These are phyloP conservation scores for Xylaria sp. DNA, from an alignment of 2,329 filamentous ascomycete genomes.

Conservation along the genomic window DNA sequence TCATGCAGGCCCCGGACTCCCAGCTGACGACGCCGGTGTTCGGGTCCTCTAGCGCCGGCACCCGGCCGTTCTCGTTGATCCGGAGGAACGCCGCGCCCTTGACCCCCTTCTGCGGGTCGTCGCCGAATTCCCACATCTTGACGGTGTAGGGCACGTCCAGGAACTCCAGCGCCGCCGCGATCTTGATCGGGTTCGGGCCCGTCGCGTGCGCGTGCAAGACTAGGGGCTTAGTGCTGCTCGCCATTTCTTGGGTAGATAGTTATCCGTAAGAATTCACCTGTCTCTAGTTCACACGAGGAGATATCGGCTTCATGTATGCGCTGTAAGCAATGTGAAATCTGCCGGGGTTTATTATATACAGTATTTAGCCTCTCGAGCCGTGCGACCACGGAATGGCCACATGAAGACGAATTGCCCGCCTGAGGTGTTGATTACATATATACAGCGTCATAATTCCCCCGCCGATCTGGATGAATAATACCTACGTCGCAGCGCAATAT, in stretches of 20 bases:
- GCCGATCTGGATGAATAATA: too few species aligned
- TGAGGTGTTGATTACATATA: background rate
- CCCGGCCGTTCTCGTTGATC: constrained; percentile 49
- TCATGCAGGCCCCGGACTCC: constrained; percentile 44
- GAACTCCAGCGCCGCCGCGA: constrained; percentile 45
- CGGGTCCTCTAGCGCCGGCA: constrained; percentile 42
- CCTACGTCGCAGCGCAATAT: too few species aligned
- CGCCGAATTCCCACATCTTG: constrained; percentile 46
- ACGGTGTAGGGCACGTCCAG: constrained; percentile 45
- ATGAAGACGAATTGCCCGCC: background rate
- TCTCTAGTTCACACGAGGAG: too few species aligned
- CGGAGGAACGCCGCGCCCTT: constrained; percentile 42
- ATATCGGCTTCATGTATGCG: background rate
- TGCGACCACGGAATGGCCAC: constrained; percentile 33
- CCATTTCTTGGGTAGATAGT: background rate
- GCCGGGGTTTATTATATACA: background rate
- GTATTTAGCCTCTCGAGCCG: too few species aligned
- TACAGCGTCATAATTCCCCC: too few species aligned
- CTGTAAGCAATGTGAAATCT: background rate
- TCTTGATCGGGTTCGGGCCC: constrained; percentile 48
- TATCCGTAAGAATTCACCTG: background rate
- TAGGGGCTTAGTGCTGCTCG: constrained; percentile 38
- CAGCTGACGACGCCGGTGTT: constrained; percentile 42
- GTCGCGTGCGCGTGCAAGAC: constrained; percentile 43
- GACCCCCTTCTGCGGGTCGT: constrained; percentile 41